phyloP scores from a whole-genome alignment of 805 yeast genomes.

The Lipomyces spencermartinsiae region DNA sequence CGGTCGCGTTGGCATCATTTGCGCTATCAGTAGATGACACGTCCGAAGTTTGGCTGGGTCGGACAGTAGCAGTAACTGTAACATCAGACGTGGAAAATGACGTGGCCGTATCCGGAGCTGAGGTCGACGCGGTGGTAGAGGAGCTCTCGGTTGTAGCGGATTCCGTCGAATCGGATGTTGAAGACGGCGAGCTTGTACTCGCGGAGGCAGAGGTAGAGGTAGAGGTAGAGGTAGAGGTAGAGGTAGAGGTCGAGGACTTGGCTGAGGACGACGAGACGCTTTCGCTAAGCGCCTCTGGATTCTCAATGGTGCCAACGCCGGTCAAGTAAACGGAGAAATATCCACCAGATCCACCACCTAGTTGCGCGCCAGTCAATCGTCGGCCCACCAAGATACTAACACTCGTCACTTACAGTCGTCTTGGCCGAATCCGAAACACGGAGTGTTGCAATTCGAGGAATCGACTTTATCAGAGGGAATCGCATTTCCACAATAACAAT shows the following conservation, averaged over 20 bases:
- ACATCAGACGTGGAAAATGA: background rate
- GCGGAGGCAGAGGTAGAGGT: conserved; percentile 47
- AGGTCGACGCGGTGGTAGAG: conserved; percentile 13
- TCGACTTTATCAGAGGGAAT: conserved; percentile 45
- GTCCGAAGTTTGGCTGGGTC: conserved; percentile 39
- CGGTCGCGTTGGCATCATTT: conserved; percentile 37
- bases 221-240: conserved; percentile 47
- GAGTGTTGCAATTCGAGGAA: conserved; percentile 50
- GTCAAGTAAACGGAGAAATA: conserved; percentile 48
- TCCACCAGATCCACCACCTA: conserved; percentile 55
- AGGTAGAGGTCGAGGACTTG: conserved; percentile 28
- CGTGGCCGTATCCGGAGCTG: background rate
- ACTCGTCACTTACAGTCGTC: conserved; percentile 58
- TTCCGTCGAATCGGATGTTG: conserved; percentile 39
- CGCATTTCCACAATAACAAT: conserved; percentile 71
- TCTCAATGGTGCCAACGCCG: conserved; percentile 34
- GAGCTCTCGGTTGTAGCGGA: conserved; percentile 36
- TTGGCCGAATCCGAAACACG: conserved; percentile 67
- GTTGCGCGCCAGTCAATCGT: background rate
- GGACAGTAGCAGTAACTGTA: conserved; percentile 38
- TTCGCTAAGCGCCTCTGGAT: conserved; percentile 29
- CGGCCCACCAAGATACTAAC: background rate
- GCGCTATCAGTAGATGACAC: conserved; percentile 31
- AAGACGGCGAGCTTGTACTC: conserved; percentile 43
- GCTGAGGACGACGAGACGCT: conserved; percentile 27